Evolutionary conservation across 1,284 basidiomycete species (phyloP), one percentile per base, ranked within the genome.

Genomic region (Cutaneotrichosporon sp.): DNA sequence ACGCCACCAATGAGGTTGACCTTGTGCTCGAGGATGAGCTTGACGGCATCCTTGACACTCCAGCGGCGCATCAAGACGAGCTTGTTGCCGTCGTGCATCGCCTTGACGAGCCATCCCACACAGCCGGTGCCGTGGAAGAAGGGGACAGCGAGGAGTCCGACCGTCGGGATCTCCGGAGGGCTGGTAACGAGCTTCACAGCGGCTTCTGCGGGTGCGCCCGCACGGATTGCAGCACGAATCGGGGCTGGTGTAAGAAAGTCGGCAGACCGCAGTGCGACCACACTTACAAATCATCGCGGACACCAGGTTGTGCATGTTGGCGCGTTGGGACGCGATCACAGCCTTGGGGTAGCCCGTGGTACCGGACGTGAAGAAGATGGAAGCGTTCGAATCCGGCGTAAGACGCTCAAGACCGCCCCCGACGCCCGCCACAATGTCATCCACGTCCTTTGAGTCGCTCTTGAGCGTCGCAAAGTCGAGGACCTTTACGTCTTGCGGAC

Each of bases 101-200:
- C 63, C 9, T 67, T 54, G 55, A 69, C 61, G 33, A 71, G 59
- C 68, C 67, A 67, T 8, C 64, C 62, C 2, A 72, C 60, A 45
- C 67, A 68, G 10, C 71, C 71, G 3, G 68, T 70, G 11, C 71
- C 71, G 64, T 72, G 71, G 61, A 72, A 72, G 12, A 72, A 61
- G 1, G 71, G 71, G 32, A 72, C 63, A 9, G 68, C 50, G n/a
- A 72, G 62, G 0, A 72, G 57, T 61, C 27, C 56, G 4, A 35
- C 29, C 2, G 37, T 27, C 6, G 17, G 46, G n/a, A 37, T n/a
- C 10, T 29, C 37, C 19, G 37, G 11, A 26, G 46, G 46, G 10
- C 24, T 17, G 12, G 19, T 39, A 11, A 35, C 35, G 14, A 26
- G 14, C 16, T 26, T 27, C 14, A 45, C 27, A 9, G 32, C 35